Percentiles rank a stretch among this genome's conserved stretches.
These are phyloP conservation scores for Malassezia arunalokei DNA, from an alignment of 1,284 basidiomycete genomes.

Conservation along the genomic window DNA sequence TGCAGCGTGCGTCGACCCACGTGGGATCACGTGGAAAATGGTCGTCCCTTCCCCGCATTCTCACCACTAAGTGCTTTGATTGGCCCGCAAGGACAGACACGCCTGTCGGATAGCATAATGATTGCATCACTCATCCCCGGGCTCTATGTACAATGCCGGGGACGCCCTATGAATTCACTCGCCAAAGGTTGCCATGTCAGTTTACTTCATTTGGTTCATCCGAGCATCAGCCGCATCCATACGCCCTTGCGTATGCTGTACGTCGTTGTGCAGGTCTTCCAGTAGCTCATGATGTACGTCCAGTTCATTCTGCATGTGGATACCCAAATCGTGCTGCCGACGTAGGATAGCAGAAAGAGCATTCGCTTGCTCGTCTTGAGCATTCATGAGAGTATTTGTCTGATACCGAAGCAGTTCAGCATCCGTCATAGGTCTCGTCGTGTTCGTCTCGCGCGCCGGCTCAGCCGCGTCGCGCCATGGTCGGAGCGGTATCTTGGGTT, in stretches of 20 bases:
- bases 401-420: conserved; percentile 68
- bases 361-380: conserved; percentile 70
- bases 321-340: conserved; percentile 71
- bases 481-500: neutral
- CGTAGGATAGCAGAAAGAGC: conserved; percentile 69
- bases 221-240: conserved; percentile 66
- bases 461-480: neutral
- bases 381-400: conserved; percentile 58
- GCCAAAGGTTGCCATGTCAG: too few relatives aligned
- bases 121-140: too few relatives aligned
- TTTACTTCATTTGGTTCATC: conserved; percentile 49
- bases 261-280: conserved; percentile 62
- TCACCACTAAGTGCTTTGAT: too few relatives aligned
- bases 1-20: too few relatives aligned
- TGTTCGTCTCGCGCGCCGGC: conserved; percentile 57
- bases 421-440: conserved; percentile 75
- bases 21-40: too few relatives aligned
- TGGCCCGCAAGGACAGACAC: too few relatives aligned
- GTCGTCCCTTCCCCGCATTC: too few relatives aligned
- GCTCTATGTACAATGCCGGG: too few relatives aligned
- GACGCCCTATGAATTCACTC: too few relatives aligned
- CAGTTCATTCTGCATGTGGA: conserved; percentile 76
- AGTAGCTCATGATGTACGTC: conserved; percentile 72
- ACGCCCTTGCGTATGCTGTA: conserved; percentile 63
- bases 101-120: too few relatives aligned